A percentile compares a stretch with the other conserved stretches of the same genome.
Evolutionary conservation across 73 alveolate genomes (phyloP).

Genomic region (Uronychia setigera): DNA sequence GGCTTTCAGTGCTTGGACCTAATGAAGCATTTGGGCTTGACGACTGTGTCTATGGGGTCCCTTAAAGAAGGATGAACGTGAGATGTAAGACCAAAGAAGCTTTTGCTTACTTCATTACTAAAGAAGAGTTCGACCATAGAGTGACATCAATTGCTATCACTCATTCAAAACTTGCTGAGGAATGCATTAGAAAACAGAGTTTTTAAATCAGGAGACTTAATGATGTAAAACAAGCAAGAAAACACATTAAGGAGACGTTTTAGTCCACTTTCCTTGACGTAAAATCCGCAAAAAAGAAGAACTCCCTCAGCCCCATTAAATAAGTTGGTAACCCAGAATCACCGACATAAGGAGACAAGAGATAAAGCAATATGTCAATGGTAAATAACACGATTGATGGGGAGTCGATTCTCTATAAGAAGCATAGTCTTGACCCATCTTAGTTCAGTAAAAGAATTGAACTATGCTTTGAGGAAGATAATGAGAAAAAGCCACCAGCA

Average conservation of each 20-base stretch:
- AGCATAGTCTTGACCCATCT: not conserved
- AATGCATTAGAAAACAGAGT: not conserved
- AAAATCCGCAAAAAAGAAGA: not conserved
- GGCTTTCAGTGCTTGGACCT: not conserved
- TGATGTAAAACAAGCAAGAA: not conserved
- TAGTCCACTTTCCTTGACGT: not conserved
- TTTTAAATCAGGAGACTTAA: not conserved
- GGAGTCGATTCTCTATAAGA: not conserved
- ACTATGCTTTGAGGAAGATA: too few species aligned
- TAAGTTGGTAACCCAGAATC: not conserved
- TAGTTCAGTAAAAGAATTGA: too few species aligned
- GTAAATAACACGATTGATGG: not conserved
- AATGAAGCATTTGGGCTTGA: not conserved
- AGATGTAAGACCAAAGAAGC: not conserved
- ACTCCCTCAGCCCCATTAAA: not conserved
- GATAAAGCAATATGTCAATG: not conserved
- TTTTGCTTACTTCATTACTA: not conserved
- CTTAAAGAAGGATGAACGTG: not conserved
- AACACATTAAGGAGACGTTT: not conserved
- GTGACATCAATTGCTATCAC: not conserved
- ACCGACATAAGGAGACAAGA: not conserved
- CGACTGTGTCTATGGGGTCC: not conserved
- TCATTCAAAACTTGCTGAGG: not conserved
- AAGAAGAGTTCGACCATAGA: not conserved
- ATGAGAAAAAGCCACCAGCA: too few species aligned